Percentiles rank a stretch among this genome's conserved stretches.
Conservation (phyloP, 2,329 filamentous ascomycete species). For the Botrytis squamosa region DNA sequence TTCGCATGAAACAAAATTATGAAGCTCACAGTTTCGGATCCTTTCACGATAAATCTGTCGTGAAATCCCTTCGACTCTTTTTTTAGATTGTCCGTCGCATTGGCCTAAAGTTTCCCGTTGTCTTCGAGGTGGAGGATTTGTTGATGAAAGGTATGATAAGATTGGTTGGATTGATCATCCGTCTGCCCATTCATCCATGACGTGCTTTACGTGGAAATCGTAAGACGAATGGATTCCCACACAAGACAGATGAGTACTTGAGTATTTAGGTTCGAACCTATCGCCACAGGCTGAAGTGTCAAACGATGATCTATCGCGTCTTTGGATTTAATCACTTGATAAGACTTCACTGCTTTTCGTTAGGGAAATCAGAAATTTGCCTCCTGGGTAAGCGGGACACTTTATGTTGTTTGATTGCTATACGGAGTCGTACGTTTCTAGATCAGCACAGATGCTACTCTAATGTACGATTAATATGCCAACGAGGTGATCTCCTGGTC, state of each 20-base stretch:
- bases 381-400: not conserved
- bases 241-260: not conserved
- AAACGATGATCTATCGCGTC: not conserved
- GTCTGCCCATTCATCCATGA: not conserved
- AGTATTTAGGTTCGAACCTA: not conserved
- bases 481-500: not conserved
- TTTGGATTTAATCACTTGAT: not conserved
- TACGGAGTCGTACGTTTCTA: not conserved
- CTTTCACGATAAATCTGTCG: not conserved
- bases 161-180: not conserved
- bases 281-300: not conserved
- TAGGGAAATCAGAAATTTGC: not conserved
- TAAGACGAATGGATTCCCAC: not conserved
- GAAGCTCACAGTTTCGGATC: not conserved
- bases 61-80: not conserved
- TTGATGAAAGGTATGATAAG: not conserved
- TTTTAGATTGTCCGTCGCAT: not conserved
- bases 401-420: not conserved
- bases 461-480: not conserved
- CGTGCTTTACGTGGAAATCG: not conserved
- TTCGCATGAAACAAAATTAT: not conserved
- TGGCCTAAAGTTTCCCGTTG: not conserved
- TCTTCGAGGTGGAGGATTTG: not conserved
- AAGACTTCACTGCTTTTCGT: not conserved
- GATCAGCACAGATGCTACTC: not conserved